Evolutionary conservation across 148 eudicot species (phyloP).

Genomic region (Dysphania ambrosioides): DNA sequence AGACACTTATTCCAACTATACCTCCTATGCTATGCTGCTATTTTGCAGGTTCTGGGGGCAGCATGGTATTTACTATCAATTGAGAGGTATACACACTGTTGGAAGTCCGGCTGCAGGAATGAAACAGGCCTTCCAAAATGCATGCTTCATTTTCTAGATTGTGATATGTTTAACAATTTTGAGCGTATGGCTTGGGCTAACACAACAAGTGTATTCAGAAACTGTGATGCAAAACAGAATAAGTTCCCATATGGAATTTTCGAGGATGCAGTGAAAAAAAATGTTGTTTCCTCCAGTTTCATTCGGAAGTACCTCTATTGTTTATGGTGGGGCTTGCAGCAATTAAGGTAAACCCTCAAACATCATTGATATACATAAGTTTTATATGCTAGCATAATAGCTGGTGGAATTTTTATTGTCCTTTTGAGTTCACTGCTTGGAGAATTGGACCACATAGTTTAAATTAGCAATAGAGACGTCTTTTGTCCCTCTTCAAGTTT

Average conservation of each 20-base stretch:
- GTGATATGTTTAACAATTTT: constrained; percentile 30
- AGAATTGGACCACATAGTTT: neutral
- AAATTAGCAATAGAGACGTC: no score
- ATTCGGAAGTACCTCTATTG: constrained; percentile 86
- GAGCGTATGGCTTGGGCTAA: constrained; percentile 59
- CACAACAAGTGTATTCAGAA: constrained; percentile 48
- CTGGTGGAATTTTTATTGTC: neutral
- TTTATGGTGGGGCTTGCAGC: constrained; percentile 97
- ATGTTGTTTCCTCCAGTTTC: constrained; percentile 66
- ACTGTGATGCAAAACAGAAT: constrained; percentile 47
- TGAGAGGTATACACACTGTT: constrained; percentile 81
- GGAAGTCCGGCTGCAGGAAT: constrained; percentile 68
- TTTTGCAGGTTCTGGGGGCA: constrained; percentile 80
- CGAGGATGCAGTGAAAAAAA: constrained; percentile 58
- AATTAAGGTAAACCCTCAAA: constrained; percentile 55
- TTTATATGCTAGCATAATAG: neutral
- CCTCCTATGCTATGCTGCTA: neutral
- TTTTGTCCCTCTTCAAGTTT: no score
- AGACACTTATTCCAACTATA: constrained; percentile 10
- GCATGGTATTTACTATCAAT: constrained; percentile 90
- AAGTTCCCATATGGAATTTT: constrained; percentile 74
- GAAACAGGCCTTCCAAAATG: constrained; percentile 48
- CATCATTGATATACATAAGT: neutral
- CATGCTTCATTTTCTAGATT: constrained; percentile 52
- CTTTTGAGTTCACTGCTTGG: neutral